These are phyloP conservation scores for Fistulina hepatica DNA, from an alignment of 1,284 basidiomycete genomes.

Conservation along the genomic window DNA sequence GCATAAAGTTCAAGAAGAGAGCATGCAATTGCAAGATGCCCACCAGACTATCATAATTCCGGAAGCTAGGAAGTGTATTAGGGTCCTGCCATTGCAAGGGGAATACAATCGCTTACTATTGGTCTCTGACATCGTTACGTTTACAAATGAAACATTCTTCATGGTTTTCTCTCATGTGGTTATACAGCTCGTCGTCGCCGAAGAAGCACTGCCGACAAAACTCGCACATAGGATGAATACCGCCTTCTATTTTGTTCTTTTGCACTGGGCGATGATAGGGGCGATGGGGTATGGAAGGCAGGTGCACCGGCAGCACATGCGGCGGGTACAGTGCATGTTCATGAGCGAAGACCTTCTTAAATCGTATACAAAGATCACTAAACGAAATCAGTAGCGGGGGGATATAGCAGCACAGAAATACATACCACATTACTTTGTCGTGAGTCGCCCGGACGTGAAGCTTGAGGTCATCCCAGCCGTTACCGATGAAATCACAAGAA, in stretches of 20 bases:
- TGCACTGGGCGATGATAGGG: conserved; percentile 19
- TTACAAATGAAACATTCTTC: conserved; percentile 98
- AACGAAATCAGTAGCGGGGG: background rate
- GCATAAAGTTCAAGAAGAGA: background rate
- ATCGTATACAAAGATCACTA: conserved; percentile 81
- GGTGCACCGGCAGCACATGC: conserved; percentile 57
- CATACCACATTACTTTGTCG: conserved; percentile 73
- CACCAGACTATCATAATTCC: conserved; percentile 66
- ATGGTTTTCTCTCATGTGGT: conserved; percentile 88
- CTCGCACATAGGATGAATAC: conserved; percentile 75
- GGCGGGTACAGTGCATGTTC: conserved; percentile 83
- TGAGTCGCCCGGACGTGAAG: conserved; percentile 70
- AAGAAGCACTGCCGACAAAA: conserved; percentile 92
- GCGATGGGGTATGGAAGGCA: conserved; percentile 60
- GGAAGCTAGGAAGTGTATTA: conserved; percentile 44
- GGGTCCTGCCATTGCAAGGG: background rate
- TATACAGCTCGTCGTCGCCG: conserved; percentile 83
- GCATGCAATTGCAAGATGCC: conserved; percentile 17
- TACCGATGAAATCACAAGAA: conserved; percentile 74
- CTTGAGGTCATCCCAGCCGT: conserved; percentile 85
- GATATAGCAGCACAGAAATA: conserved; percentile 11
- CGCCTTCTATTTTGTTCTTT: conserved; percentile 54
- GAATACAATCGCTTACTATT: conserved; percentile 60
- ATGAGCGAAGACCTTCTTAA: conserved; percentile 93
- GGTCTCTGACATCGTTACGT: conserved; percentile 63